Evolutionary conservation across 2,329 filamentous ascomycete species (phyloP), one percentile per base, ranked within the genome.

Genomic region (Diaporthe eres): DNA sequence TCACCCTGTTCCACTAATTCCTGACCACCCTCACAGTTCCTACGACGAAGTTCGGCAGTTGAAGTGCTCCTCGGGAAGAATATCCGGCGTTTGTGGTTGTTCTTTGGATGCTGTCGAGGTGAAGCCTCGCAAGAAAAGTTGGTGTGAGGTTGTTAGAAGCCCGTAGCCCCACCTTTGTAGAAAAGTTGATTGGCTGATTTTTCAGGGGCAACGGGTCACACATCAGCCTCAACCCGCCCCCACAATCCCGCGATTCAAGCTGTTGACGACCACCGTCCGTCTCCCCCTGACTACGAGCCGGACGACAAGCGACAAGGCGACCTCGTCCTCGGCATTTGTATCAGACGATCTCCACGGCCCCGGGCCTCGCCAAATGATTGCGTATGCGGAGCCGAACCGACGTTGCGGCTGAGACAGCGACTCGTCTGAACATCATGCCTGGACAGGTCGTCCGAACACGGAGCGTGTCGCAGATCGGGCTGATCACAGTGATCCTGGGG

Each of bases 401-500:
- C 28, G 44, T 19, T 13, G 44, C 28, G 49, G 65, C 47, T 68
- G 65, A 68, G 65, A 68, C 65, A 53, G 47, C 34, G 65, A 53
- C 65, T 68, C 65, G 65, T 68, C 65, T 68, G 65, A 68, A 68
- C 65, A 28, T 68, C 22, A 68, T 68, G 65, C 65, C n/a, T n/a
- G 49, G 34, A 31, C 28, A 49, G 13, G 31, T 51, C 71, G 44
- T 73, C 71, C 53, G 55, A 74, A 70, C 61, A 49, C 55, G 61
- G 51, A 51, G 22, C 72, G 51, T 60, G 72, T 74, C 61, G 72
- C 61, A 74, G 72, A 74, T 74, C 61, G 34, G 49, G 49, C 72
- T 53, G 65, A 68, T 68, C 65, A 10, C 47, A 68, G 65, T 68
- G 65, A 68, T 68, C 47, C 65, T 39, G 47, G 47, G 65, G 65